Evolutionary conservation across 495 filamentous ascomycete genomes (phyloP).

Genomic region (Ascobolus immersus): DNA sequence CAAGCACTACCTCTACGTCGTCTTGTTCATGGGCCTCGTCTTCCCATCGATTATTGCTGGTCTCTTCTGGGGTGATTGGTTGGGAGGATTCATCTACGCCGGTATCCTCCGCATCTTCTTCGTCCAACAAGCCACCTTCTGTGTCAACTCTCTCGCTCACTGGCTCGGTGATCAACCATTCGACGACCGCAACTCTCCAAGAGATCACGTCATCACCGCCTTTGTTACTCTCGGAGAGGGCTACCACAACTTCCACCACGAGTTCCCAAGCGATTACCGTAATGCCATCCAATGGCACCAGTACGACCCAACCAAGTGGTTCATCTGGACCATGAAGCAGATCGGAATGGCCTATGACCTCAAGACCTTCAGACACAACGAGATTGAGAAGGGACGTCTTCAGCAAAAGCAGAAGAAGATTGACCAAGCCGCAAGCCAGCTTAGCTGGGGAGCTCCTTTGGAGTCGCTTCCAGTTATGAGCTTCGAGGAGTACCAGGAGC

Average conservation of each 20-base stretch:
- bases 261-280: constrained; percentile 96
- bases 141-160: constrained; percentile 94
- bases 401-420: constrained; percentile 98
- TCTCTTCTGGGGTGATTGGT: constrained; percentile 70
- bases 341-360: constrained; percentile 81
- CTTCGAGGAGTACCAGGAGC: constrained; percentile 83
- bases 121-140: constrained; percentile 98
- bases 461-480: constrained; percentile 86
- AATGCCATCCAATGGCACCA: constrained; percentile 96
- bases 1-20: constrained; percentile 71
- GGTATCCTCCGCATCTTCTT: constrained; percentile 94
- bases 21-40: constrained; percentile 64
- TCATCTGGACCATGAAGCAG: constrained; percentile 83
- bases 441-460: constrained; percentile 89
- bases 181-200: constrained; percentile 93
- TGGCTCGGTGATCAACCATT: constrained; percentile 99
- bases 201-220: constrained; percentile 89
- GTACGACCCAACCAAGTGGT: constrained; percentile 98
- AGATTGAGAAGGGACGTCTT: constrained; percentile 95
- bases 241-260: constrained; percentile 99
- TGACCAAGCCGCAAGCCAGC: constrained; percentile 71
- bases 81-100: constrained; percentile 78
- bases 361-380: constrained; percentile 92
- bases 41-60: constrained; percentile 67
- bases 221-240: constrained; percentile 90